phyloP scores from a whole-genome alignment of 106 monocot genomes.

The Triglochin maritima region DNA sequence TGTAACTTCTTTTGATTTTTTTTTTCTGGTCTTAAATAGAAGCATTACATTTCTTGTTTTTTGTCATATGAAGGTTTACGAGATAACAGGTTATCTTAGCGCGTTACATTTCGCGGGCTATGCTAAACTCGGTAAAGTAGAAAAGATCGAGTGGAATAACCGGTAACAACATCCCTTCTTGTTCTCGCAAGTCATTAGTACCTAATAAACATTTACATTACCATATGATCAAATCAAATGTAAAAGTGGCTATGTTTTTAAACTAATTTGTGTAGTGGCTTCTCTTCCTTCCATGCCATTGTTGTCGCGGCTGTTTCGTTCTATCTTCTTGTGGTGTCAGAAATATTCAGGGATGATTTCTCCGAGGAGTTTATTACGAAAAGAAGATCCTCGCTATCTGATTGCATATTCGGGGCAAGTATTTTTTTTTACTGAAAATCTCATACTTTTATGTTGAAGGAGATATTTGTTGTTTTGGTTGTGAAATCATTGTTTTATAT shows the following conservation, averaged over 20 bases:
- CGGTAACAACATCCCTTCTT: conserved; percentile 33
- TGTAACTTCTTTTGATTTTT: too few species aligned
- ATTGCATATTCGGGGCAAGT: conserved; percentile 67
- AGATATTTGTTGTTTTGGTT: too few species aligned
- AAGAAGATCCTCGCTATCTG: conserved; percentile 51
- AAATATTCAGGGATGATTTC: conserved; percentile 52
- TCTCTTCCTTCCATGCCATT: conserved; percentile 87
- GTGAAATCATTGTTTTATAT: too few species aligned
- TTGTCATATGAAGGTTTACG: conserved; percentile 43
- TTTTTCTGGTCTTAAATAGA: neutral
- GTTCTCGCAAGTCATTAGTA: too few species aligned
- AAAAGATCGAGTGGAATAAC: conserved; percentile 83
- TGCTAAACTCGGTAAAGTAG: conserved; percentile 25
- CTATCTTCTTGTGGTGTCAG: conserved; percentile 61
- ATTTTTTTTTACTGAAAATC: neutral
- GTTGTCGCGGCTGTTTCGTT: conserved; percentile 65
- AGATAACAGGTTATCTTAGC: conserved; percentile 41
- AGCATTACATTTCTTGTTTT: neutral
- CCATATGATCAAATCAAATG: too few species aligned
- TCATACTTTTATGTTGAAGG: too few species aligned
- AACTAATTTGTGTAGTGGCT: conserved; percentile 43
- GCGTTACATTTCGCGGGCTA: conserved; percentile 39
- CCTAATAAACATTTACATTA: too few species aligned
- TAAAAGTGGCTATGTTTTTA: too few species aligned
- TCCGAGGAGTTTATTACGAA: conserved; percentile 23